Conservation (phyloP, 2,329 filamentous ascomycete genomes). For the Phyllosticta capitalensis region DNA sequence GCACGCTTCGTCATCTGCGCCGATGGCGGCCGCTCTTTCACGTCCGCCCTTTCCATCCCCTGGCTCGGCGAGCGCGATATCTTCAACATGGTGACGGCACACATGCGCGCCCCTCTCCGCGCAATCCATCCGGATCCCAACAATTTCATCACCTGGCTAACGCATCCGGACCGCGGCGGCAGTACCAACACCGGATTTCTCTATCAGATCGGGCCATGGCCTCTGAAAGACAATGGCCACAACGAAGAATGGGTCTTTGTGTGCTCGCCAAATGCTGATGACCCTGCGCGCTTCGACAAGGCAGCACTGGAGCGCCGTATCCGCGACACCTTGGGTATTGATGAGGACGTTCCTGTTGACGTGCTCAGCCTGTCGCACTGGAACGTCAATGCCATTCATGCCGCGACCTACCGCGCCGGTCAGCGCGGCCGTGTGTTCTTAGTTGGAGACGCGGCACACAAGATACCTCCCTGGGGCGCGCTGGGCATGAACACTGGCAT, state of each 20-base stretch:
- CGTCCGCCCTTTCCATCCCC: constrained; percentile 21
- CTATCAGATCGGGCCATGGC: constrained; percentile 27
- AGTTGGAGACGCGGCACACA: constrained; percentile 30
- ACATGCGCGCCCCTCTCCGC: constrained; percentile 22
- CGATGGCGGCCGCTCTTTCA: constrained; percentile 25
- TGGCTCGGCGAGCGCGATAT: constrained; percentile 24
- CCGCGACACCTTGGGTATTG: constrained; percentile 16
- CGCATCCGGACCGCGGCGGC: constrained; percentile 24
- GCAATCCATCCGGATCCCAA: constrained; percentile 20
- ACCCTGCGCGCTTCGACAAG: constrained; percentile 14
- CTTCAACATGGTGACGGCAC: constrained; percentile 25
- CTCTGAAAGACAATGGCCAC: constrained; percentile 13
- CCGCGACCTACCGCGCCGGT: constrained; percentile 18
- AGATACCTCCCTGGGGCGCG: constrained; percentile 27
- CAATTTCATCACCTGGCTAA: constrained; percentile 29
- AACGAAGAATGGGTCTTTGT: constrained; percentile 25
- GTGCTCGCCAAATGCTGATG: constrained; percentile 18
- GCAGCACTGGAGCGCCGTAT: constrained; percentile 15
- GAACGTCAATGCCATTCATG: constrained; percentile 14
- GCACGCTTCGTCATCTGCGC: constrained; percentile 24
- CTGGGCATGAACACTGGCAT: constrained; percentile 31
- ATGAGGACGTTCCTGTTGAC: constrained; percentile 21
- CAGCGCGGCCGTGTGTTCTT: constrained; percentile 25
- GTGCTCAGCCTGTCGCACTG: constrained; percentile 25
- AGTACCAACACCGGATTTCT: constrained; percentile 26